Conservation (phyloP, 352 stramenopile genomes). For the Phytopythium aichiense region DNA sequence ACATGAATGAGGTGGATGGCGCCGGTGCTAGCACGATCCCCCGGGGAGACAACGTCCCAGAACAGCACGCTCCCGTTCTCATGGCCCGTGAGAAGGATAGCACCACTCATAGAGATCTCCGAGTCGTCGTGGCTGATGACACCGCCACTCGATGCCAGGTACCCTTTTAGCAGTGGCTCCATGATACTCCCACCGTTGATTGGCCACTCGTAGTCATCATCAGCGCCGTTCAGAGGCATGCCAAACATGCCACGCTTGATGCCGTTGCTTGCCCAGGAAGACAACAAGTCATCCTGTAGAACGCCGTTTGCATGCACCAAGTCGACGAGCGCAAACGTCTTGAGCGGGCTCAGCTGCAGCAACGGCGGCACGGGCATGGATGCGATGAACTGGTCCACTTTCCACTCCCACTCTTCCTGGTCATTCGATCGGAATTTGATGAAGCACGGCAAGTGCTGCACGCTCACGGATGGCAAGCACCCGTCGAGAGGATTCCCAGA, state of each 20-base stretch:
- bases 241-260: constrained; percentile 27
- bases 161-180: constrained; percentile 50
- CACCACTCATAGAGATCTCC: constrained; percentile 30
- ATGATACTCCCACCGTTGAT: constrained; percentile 58
- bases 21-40: constrained; percentile 49
- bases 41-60: constrained; percentile 51
- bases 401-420: constrained; percentile 75
- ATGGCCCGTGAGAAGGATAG: constrained; percentile 56
- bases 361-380: constrained; percentile 31
- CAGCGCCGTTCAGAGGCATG: constrained; percentile 14
- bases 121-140: constrained; percentile 15
- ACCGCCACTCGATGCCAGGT: constrained; percentile 24
- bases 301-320: constrained; percentile 27
- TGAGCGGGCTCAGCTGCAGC: constrained; percentile 52
- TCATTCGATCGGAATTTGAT: constrained; percentile 45
- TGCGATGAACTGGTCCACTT: constrained; percentile 28
- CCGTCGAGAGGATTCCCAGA: constrained; percentile 74
- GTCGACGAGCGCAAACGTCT: constrained; percentile 37
- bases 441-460: constrained; percentile 65
- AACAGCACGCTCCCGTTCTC: constrained; percentile 50
- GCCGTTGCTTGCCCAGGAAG: constrained; percentile 29
- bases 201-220: constrained; percentile 65
- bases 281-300: constrained; percentile 45
- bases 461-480: constrained; percentile 48
- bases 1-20: constrained; percentile 52